Base-by-base conservation (phyloP, 441 rosid species). In the Corymbia citriodora region DNA sequence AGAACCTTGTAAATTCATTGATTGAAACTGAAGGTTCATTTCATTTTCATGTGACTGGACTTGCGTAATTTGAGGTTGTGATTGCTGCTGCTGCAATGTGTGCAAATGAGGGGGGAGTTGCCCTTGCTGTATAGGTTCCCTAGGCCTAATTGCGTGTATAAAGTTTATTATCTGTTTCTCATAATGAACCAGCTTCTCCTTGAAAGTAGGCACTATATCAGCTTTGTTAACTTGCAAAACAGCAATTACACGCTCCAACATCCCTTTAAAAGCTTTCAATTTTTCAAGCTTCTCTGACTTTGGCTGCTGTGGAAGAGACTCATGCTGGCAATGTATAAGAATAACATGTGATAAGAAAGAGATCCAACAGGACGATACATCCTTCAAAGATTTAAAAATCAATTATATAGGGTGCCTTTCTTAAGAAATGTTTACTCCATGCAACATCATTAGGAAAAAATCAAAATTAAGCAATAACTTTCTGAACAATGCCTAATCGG, bases 241-340 rank as follows among this genome's bases (percentile, higher is more conserved):
- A 27, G 81, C 0, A 90, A 97, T 93, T 89, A 95, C 86, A 70
- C 96, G 97, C 91, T 98, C 99, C 93, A 98, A 92, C 97, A 94
- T 94, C 61, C 83, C n/a, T 94, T 92, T 96, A 89, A 94, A 96
- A 45, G 89, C 27, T 92, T 95, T 96, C 90, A 98, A 91, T 94
- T 94, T 97, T 5, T 96, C 99, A 90, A 96, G 91, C 93, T 96
- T 97, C 3, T 97, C 97, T 74, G 96, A 88, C 93, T 95, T 97
- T 57, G 96, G 94, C 87, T 92, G 99, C 87, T 94, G 98, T 8
- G 95, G 95, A 93, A 94, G 93, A 92, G 99, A 93, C 89, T 97
- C 97, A 88, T 91, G 95, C 95, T 94, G 92, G 55, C 83, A 91
- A 68, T 54, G 29, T 57, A 89, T 87, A 68, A 89, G 90, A 49